Base-by-base conservation (phyloP, 1,284 basidiomycete genomes). In the Macrocybe sp. region DNA sequence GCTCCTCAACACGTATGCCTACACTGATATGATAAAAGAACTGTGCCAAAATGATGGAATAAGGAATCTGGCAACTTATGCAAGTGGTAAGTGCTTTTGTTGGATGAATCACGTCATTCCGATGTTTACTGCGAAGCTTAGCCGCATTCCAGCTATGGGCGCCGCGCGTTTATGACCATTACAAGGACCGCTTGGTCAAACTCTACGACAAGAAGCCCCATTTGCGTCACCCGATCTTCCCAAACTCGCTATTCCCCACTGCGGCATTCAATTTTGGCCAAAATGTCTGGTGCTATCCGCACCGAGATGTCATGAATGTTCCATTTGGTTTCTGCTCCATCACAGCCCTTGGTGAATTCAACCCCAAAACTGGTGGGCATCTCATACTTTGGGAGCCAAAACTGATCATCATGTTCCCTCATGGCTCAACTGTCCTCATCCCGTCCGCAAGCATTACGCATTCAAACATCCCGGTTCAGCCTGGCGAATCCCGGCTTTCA, bases 381-480 rank as follows among this genome's bases (percentile, higher is more conserved):
- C 31, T 55, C 4, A 38, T 55, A 2, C 40, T 56, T 4, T 46
- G 42, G 29, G 48, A 52, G n/a, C 47, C 54, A 8, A 46, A 51
- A 28, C 16, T 54, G 1, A 32, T 55, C 4, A 33, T 57, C 6
- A 42, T 52, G 22, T 58, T 56, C 34, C 57, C 55, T 10, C 33
- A 48, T 7, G 50, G 50, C 1, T 1, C 51, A 4, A 44, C 49
- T 14, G 47, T 55, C 10, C 45, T 55, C 2, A 50, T 59, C 29
- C 54, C 54, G 7, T 57, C 53, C 2, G 56, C 52, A 6, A 49
- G 43, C 5, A 11, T 57, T 6, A 42, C 29, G 6, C 55, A 59
- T 44, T 48, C 41, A 9, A 59, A 59, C 42, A 41, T 51, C 2
- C 48, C 50, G 3, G 49, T 57, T 28, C 44, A 42, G 30, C 10